Percentiles rank a stretch among this genome's conserved stretches.
phyloP scores from a whole-genome alignment of 495 filamentous ascomycete genomes.

The Cetradonia linearis region DNA sequence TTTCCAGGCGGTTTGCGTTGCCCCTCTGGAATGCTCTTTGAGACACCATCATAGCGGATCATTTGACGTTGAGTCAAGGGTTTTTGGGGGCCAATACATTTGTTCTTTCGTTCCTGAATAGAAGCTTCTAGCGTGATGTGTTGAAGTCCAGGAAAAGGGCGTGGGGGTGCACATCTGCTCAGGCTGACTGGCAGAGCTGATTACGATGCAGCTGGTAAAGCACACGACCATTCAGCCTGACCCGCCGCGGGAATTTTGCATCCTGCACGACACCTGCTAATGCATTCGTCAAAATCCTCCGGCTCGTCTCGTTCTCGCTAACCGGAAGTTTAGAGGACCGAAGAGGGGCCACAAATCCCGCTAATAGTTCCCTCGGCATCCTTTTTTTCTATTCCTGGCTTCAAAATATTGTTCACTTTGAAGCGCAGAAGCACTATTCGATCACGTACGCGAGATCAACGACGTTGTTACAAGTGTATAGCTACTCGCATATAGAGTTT shows the following conservation, averaged over 20 bases:
- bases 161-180: neutral
- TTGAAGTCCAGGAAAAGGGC: neutral
- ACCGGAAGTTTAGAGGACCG: too few species aligned
- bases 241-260: neutral
- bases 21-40: neutral
- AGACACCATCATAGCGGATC: neutral
- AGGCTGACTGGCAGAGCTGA: conserved; percentile 5
- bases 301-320: too few species aligned
- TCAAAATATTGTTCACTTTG: conserved; percentile 1
- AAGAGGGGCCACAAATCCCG: neutral
- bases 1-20: neutral
- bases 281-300: conserved; percentile 1
- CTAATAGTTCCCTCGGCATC: conserved; percentile 8
- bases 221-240: conserved; percentile 11
- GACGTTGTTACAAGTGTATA: conserved; percentile 22
- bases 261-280: conserved; percentile 5
- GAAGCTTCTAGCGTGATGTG: conserved; percentile 15
- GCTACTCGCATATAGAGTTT: neutral
- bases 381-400: conserved; percentile 6
- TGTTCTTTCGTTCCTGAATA: conserved; percentile 11
- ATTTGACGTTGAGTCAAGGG: conserved; percentile 9
- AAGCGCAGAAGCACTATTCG: conserved; percentile 12
- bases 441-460: conserved; percentile 27
- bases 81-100: neutral
- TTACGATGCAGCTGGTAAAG: conserved; percentile 1